A percentile compares a stretch with the other conserved stretches of the same genome.
phyloP scores from a whole-genome alignment of 2,329 filamentous ascomycete species.

The Hymenoscyphus fructigenus region DNA sequence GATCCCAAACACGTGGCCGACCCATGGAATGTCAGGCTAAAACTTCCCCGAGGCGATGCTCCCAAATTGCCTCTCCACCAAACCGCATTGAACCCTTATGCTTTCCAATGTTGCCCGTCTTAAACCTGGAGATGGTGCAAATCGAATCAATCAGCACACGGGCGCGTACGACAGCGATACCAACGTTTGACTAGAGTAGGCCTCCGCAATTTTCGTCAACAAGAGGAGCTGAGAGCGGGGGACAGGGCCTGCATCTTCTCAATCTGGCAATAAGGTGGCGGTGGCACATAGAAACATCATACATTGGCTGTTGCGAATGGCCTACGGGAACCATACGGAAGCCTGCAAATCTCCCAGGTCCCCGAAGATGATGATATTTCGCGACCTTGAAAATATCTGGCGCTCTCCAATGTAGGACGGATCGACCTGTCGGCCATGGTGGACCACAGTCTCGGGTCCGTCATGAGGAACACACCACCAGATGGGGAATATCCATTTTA shows the following conservation, averaged over 20 bases:
- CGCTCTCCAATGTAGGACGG: not conserved
- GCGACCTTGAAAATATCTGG: not conserved
- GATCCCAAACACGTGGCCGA: not conserved
- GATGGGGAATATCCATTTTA: not conserved
- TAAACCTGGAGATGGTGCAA: not conserved
- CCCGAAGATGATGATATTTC: not conserved
- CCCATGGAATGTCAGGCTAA: not conserved
- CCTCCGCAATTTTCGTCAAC: not conserved
- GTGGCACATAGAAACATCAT: not conserved
- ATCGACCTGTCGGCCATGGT: constrained; percentile 4
- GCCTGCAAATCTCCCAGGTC: not conserved
- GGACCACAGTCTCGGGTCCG: not conserved
- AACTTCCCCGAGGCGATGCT: not conserved
- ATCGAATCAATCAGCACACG: not conserved
- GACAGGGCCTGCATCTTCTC: not conserved
- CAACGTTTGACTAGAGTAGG: too few species aligned
- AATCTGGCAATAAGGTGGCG: not conserved
- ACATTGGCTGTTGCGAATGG: not conserved
- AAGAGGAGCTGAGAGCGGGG: not conserved
- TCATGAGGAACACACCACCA: not conserved
- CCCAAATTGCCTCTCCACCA: not conserved
- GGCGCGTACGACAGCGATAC: not conserved
- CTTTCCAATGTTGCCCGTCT: not conserved
- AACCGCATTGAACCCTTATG: not conserved
- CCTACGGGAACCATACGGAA: not conserved